Evolutionary conservation across 176 grass and related monocot genomes (phyloP).

Genomic region (Raddia distichophylla): DNA sequence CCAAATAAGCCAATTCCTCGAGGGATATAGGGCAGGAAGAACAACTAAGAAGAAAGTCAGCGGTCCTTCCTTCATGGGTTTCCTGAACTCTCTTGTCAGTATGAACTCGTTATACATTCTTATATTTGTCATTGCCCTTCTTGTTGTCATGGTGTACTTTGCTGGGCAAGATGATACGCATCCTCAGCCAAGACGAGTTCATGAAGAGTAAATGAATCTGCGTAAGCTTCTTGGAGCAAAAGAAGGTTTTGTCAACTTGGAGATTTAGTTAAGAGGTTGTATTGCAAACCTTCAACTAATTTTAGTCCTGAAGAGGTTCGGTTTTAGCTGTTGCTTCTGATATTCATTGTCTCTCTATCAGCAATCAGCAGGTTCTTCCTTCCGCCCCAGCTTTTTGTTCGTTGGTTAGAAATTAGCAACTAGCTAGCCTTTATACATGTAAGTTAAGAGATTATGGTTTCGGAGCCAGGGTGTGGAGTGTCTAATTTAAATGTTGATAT

Average conservation of each 20-base stretch:
- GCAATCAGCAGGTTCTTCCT: slow-evolving; percentile 30
- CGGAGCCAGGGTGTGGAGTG: background rate
- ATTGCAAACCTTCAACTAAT: slow-evolving; percentile 22
- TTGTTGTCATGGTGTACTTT: slow-evolving; percentile 66
- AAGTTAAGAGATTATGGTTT: slow-evolving; percentile 24
- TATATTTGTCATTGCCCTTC: slow-evolving; percentile 70
- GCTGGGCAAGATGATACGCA: slow-evolving; percentile 61
- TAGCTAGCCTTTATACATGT: slow-evolving; percentile 24
- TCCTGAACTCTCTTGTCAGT: slow-evolving; percentile 75
- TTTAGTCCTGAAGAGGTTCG: slow-evolving; percentile 24
- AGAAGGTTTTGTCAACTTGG: slow-evolving; percentile 1
- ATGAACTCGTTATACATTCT: slow-evolving; percentile 78
- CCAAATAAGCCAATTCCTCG: slow-evolving; percentile 86
- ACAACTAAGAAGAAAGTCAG: slow-evolving; percentile 81
- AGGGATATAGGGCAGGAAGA: slow-evolving; percentile 90
- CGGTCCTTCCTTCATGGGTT: slow-evolving; percentile 84
- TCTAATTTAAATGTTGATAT: slow-evolving; percentile 33
- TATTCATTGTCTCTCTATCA: background rate
- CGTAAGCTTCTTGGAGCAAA: background rate
- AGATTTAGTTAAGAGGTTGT: slow-evolving; percentile 3
- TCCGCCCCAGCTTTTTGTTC: slow-evolving; percentile 8
- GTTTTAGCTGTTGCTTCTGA: slow-evolving; percentile 40
- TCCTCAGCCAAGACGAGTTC: slow-evolving; percentile 44
- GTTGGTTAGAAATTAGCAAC: slow-evolving; percentile 33
- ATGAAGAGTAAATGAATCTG: slow-evolving; percentile 43